phyloP scores from a whole-genome alignment of 164 flowering plant species.

The Vitis rupestris region DNA sequence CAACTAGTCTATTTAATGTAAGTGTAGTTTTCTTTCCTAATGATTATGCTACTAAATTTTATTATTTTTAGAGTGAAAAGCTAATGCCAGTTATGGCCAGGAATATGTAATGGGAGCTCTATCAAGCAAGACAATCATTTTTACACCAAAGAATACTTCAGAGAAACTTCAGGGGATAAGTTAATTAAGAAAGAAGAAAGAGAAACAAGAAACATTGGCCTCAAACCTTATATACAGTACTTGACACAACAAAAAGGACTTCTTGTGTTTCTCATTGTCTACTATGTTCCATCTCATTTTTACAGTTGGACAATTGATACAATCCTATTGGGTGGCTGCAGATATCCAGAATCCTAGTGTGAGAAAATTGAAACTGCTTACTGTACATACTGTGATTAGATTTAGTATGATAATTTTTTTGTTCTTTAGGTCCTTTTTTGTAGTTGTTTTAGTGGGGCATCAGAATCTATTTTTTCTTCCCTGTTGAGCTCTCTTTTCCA shows the following conservation, averaged over 20 bases:
- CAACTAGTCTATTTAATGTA: no score
- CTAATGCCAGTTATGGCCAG: no score
- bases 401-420: conserved; percentile 17
- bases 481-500: conserved; percentile 39
- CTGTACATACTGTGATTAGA: conserved; percentile 52
- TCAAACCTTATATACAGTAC: no score
- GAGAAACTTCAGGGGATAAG: no score
- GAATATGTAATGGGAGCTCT: no score
- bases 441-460: conserved; percentile 23
- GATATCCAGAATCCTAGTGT: conserved; percentile 43
- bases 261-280: conserved; percentile 43
- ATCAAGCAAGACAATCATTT: no score
- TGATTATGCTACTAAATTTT: no score
- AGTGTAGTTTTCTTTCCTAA: no score
- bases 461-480: conserved; percentile 24
- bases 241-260: conserved; percentile 55
- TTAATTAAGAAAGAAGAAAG: no score
- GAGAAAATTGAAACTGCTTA: conserved; percentile 31
- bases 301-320: conserved; percentile 42
- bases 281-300: conserved; percentile 34
- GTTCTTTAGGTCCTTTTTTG: conserved; percentile 19
- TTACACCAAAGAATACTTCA: no score
- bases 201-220: no score
- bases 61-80: no score
- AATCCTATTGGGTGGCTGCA: conserved; percentile 77